Evolutionary conservation across 441 rosid genomes (phyloP), one percentile per base, ranked within the genome.

Genomic region (Arabidopsis hybrid): DNA sequence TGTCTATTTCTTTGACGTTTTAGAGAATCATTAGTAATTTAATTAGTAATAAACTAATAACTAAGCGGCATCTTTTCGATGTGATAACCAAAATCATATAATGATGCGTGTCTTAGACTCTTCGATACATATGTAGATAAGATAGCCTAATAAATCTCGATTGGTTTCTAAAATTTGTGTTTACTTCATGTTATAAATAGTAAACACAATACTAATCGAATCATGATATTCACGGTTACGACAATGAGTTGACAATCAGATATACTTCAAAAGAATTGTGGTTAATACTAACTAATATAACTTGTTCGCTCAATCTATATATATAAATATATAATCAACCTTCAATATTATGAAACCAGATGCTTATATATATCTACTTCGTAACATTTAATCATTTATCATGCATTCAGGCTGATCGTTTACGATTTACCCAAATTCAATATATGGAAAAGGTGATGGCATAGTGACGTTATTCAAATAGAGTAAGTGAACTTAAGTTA

Each of bases 1-100:
- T 39, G 56, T 67, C 63, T 60, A 26, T 32, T 74, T 67, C 34
- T 57, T 73, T 58, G 31, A 64, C 57, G 51, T 57, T 17, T 34
- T 6, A 50, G 26, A 74, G 46, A n/a, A 67, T 60, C 62, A 60
- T 34, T 68, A n/a, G 21, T 32, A n/a, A 18, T 51, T 29, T 74
- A 29, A 18, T 45, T 31, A 31, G 32, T 31, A 31, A 31, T 31
- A 31, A 31, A 3, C 0, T 21, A 21, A 21, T 21, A 21, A 21
- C 26, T 21, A 21, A 21, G 26, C 26, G 26, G 32, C 59, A 45
- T 47, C 39, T 49, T 31, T 39, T 65, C 72, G 67, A 49, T 65
- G 16, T 46, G 36, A 57, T 65, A 2, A 47, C 60, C 53, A 7
- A 17, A 26, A 29, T 17, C 32, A 21, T 21, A 21, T 6, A 4